A percentile compares a stretch with the other conserved stretches of the same genome.
Conservation (phyloP, 1,139 yeast species). For the Zygoascus hellenicus region DNA sequence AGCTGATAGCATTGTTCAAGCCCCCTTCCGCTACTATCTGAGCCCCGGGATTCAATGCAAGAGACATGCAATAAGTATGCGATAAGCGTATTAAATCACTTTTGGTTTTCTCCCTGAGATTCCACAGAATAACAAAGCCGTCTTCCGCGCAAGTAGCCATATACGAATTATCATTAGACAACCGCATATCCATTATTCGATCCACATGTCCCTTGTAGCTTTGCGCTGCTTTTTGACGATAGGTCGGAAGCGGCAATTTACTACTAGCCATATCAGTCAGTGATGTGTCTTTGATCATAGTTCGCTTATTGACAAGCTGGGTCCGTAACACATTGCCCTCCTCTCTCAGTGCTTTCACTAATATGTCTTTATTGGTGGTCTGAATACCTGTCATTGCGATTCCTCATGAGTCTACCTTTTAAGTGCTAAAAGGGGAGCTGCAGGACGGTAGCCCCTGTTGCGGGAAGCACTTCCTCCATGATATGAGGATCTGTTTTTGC, state of each 20-base stretch:
- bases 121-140: slow-evolving; percentile 83
- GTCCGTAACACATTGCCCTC: slow-evolving; percentile 22
- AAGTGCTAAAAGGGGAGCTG: too few relatives aligned
- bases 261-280: slow-evolving; percentile 18
- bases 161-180: slow-evolving; percentile 58
- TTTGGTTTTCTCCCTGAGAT: slow-evolving; percentile 66
- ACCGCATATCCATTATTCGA: slow-evolving; percentile 61
- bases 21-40: slow-evolving; percentile 78
- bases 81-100: slow-evolving; percentile 51
- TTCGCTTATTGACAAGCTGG: slow-evolving; percentile 18
- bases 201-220: slow-evolving; percentile 68
- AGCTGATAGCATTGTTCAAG: slow-evolving; percentile 68
- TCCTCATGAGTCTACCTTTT: too few relatives aligned
- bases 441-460: too few relatives aligned
- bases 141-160: slow-evolving; percentile 74
- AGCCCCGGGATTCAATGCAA: slow-evolving; percentile 67
- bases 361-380: too few relatives aligned
- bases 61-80: slow-evolving; percentile 72
- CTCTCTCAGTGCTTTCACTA: slow-evolving; percentile 1
- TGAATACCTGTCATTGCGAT: too few relatives aligned
- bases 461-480: too few relatives aligned
- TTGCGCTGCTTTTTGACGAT: slow-evolving; percentile 13
- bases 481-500: too few relatives aligned
- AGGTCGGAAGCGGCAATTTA: slow-evolving; percentile 18
- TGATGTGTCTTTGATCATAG: slow-evolving; percentile 22